A percentile compares a stretch with the other conserved stretches of the same genome.
These are phyloP conservation scores for Trichoderma koningii DNA, from an alignment of 2,329 filamentous ascomycete genomes.

Conservation along the genomic window DNA sequence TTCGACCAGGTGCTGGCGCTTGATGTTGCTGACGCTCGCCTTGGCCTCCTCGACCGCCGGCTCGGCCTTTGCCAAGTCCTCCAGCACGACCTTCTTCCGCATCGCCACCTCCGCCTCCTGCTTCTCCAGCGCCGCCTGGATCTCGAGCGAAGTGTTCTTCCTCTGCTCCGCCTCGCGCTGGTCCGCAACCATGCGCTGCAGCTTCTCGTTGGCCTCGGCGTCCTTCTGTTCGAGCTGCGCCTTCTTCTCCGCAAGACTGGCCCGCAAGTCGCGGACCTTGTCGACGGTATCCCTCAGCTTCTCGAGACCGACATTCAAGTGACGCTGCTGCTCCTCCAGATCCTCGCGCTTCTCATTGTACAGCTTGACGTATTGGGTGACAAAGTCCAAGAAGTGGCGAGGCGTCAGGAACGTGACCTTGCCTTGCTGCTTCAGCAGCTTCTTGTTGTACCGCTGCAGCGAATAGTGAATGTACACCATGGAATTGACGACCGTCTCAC, in stretches of 20 bases:
- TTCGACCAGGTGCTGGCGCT: constrained; percentile 94
- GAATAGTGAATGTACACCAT: constrained; percentile 99
- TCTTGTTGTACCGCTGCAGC: constrained; percentile 83
- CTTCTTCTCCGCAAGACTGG: constrained; percentile 92
- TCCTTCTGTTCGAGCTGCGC: constrained; percentile 90
- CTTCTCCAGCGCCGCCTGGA: constrained; percentile 82
- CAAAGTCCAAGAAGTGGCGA: constrained; percentile 96
- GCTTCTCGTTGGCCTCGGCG: constrained; percentile 92
- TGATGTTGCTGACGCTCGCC: constrained; percentile 97
- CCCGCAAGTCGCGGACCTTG: constrained; percentile 90
- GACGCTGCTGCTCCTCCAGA: constrained; percentile 95
- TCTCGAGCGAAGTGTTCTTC: constrained; percentile 83
- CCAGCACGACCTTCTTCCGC: constrained; percentile 79
- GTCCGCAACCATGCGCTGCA: constrained; percentile 95
- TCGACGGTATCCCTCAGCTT: constrained; percentile 96
- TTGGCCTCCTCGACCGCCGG: constrained; percentile 91
- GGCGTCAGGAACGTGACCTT: constrained; percentile 92
- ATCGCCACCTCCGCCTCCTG: constrained; percentile 86
- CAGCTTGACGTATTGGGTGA: constrained; percentile 93
- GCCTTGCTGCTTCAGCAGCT: constrained; percentile 87
- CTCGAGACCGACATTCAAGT: constrained; percentile 96
- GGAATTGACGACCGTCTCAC: constrained; percentile 90
- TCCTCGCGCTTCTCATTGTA: constrained; percentile 99
- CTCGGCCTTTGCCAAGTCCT: constrained; percentile 86
- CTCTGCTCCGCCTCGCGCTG: constrained; percentile 92